Percentiles rank a stretch among this genome's conserved stretches.
phyloP scores from a whole-genome alignment of 345 rosid species.

The Salix suchowensis region DNA sequence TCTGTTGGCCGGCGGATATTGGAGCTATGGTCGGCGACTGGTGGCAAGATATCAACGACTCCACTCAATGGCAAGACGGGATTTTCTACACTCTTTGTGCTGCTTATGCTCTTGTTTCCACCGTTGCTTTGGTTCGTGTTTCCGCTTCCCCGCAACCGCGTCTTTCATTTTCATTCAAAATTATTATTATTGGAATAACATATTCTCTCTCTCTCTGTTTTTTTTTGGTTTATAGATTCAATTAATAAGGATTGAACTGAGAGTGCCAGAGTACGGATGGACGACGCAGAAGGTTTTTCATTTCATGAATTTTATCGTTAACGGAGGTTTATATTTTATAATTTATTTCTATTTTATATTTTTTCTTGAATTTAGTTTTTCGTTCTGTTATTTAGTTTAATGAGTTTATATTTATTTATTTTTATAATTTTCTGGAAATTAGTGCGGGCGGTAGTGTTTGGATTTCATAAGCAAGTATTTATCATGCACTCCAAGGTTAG shows the following conservation, averaged over 20 bases:
- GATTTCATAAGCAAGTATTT: conserved; percentile 82
- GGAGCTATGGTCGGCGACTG: conserved; percentile 32
- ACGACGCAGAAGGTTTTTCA: conserved; percentile 97
- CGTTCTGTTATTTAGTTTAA: background rate
- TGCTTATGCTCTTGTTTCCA: conserved; percentile 85
- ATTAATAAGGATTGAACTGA: conserved; percentile 76
- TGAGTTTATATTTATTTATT: background rate
- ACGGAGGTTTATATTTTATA: conserved; percentile 59
- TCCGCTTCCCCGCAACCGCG: background rate
- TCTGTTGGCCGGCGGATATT: background rate
- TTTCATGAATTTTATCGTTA: conserved; percentile 94
- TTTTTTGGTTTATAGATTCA: conserved; percentile 52
- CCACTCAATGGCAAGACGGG: conserved; percentile 90
- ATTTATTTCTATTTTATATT: background rate
- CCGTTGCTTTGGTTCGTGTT: conserved; percentile 61
- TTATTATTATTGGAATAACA: background rate
- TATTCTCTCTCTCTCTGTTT: background rate
- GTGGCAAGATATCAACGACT: conserved; percentile 90
- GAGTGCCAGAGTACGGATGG: conserved; percentile 99
- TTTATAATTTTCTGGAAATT: background rate
- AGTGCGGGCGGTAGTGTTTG: conserved; percentile 94
- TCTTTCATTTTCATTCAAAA: background rate
- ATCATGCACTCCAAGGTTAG: conserved; percentile 82
- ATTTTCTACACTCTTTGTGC: conserved; percentile 84
- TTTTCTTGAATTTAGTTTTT: background rate